Percentiles rank a stretch among this genome's conserved stretches.
Conservation (phyloP, 495 filamentous ascomycete genomes). For the Cercophora samala region DNA sequence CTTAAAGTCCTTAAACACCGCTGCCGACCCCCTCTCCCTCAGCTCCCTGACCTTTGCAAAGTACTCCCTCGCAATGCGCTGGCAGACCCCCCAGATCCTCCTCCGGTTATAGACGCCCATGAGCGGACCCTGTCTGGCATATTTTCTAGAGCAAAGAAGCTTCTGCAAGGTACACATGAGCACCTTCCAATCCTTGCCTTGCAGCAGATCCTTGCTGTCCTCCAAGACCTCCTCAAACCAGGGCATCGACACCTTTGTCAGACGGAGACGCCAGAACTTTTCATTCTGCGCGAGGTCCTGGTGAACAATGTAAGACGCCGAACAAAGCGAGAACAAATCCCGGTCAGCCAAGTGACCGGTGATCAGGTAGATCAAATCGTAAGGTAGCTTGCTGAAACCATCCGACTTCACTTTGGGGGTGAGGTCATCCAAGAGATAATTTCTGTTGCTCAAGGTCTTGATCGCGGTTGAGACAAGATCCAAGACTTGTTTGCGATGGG, state of each 20-base stretch:
- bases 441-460: not conserved
- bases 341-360: not conserved
- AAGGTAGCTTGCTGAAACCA: not conserved
- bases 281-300: not conserved
- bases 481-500: not conserved
- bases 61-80: constrained; percentile 5
- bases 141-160: not conserved
- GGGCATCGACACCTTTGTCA: constrained; percentile 3
- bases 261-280: constrained; percentile 8
- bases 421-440: not conserved
- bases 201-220: not conserved
- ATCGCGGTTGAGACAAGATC: not conserved
- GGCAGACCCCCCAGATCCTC: constrained; percentile 8
- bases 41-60: not conserved
- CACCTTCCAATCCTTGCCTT: not conserved
- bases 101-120: constrained; percentile 6
- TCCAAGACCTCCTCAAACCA: constrained; percentile 8
- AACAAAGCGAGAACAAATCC: not conserved
- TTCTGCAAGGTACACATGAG: not conserved
- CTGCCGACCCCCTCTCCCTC: not conserved
- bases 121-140: not conserved
- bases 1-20: not conserved
- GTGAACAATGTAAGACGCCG: constrained; percentile 2
- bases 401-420: not conserved
- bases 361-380: not conserved